phyloP scores from a whole-genome alignment of 805 yeast species.

The Teunomyces funiuensis region DNA sequence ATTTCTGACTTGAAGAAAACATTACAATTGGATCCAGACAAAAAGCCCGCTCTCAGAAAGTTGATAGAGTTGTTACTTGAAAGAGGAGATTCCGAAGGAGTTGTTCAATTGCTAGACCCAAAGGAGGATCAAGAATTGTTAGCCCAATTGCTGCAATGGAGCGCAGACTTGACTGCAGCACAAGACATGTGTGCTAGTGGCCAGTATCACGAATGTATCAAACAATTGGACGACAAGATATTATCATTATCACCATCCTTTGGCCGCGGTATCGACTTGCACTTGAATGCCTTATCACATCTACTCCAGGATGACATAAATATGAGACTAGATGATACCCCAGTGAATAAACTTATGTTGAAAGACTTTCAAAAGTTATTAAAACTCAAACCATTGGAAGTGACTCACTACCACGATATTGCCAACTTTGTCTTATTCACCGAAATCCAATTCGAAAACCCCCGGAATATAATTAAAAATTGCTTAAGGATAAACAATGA shows the following conservation, averaged over 20 bases:
- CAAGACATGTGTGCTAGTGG: slow-evolving; percentile 10
- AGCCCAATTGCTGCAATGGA: slow-evolving; percentile 4
- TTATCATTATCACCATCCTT: slow-evolving; percentile 44
- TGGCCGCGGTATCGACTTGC: slow-evolving; percentile 32
- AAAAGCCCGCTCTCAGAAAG: slow-evolving; percentile 49
- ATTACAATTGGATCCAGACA: slow-evolving; percentile 39
- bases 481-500: slow-evolving; percentile 83
- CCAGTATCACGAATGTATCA: slow-evolving; percentile 25
- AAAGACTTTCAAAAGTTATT: slow-evolving; percentile 27
- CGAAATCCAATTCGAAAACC: slow-evolving; percentile 51
- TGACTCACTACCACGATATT: slow-evolving; percentile 19
- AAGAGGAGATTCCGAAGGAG: slow-evolving; percentile 48
- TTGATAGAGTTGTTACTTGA: slow-evolving; percentile 50
- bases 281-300: slow-evolving; percentile 19
- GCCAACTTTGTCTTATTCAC: slow-evolving; percentile 45
- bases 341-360: slow-evolving; percentile 17
- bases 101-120: slow-evolving; percentile 12
- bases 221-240: slow-evolving; percentile 24
- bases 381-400: slow-evolving; percentile 26
- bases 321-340: slow-evolving; percentile 5
- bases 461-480: slow-evolving; percentile 53
- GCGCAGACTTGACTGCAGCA: slow-evolving; percentile 8
- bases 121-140: slow-evolving; percentile 10
- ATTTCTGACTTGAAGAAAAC: slow-evolving; percentile 52
- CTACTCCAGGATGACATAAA: slow-evolving; percentile 9